phyloP scores from a whole-genome alignment of 257 asterid genomes.

The Primulina huaijiensis region DNA sequence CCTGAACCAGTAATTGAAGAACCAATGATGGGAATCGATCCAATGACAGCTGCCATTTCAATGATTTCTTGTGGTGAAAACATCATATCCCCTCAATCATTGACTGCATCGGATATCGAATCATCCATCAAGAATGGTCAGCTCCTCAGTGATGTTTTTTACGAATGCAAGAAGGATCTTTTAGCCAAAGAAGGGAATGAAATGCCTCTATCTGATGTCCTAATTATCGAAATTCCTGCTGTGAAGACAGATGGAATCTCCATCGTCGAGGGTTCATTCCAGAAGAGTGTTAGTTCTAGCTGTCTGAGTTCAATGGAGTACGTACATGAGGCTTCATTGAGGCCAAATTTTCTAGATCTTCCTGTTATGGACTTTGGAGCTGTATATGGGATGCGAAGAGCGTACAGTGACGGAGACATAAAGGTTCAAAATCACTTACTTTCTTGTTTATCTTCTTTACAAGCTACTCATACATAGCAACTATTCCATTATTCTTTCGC shows the following conservation, averaged over 20 bases:
- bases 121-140: slow-evolving; percentile 66
- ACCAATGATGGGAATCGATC: slow-evolving; percentile 65
- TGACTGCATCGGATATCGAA: slow-evolving; percentile 63
- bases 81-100: slow-evolving; percentile 53
- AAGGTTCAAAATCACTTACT: slow-evolving; percentile 52
- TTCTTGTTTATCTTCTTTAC: slow-evolving; percentile 16
- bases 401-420: slow-evolving; percentile 91
- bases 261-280: slow-evolving; percentile 42
- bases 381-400: slow-evolving; percentile 78
- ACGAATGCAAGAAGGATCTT: slow-evolving; percentile 85
- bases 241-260: slow-evolving; percentile 39
- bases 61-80: slow-evolving; percentile 88
- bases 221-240: slow-evolving; percentile 45
- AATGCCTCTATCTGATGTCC: slow-evolving; percentile 51
- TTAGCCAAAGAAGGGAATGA: slow-evolving; percentile 78
- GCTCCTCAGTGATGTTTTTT: slow-evolving; percentile 73
- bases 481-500: slow-evolving; percentile 1
- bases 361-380: slow-evolving; percentile 64
- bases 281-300: slow-evolving; percentile 61
- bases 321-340: slow-evolving; percentile 41
- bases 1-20: slow-evolving; percentile 68
- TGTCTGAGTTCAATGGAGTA: slow-evolving; percentile 62
- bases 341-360: slow-evolving; percentile 77
- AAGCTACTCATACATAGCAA: neutral
- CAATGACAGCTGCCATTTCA: slow-evolving; percentile 70